These are phyloP conservation scores for Capsaspora owczarzaki DNA, from an alignment of 78 protist species.

Conservation along the genomic window DNA sequence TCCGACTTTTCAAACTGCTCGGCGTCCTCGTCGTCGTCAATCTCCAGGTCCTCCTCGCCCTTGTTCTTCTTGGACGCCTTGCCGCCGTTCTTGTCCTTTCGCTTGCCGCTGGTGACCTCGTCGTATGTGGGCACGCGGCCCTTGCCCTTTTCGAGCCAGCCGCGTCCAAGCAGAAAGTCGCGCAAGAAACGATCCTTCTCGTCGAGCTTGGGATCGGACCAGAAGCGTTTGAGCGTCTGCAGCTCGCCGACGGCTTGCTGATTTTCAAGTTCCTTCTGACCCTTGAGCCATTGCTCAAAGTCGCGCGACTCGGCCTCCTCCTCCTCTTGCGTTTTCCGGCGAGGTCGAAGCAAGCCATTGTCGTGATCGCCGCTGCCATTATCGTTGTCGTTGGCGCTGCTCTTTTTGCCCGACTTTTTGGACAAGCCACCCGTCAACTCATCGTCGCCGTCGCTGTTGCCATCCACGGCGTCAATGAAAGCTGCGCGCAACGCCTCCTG, in stretches of 20 bases:
- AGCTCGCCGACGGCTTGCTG: conserved; percentile 1
- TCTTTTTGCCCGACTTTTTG: too few species aligned
- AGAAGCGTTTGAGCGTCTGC: conserved; percentile 17
- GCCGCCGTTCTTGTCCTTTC: not conserved
- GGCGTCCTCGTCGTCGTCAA: not conserved
- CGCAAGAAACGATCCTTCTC: conserved; percentile 28
- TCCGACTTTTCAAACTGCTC: conserved; percentile 5
- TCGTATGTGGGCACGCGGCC: not conserved
- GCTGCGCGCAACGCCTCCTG: not conserved
- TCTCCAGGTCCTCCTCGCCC: too few species aligned
- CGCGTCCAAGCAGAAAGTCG: not conserved
- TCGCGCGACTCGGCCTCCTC: not conserved
- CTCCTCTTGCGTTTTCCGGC: not conserved
- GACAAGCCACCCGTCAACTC: too few species aligned
- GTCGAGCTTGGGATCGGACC: conserved; percentile 14
- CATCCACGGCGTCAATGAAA: not conserved
- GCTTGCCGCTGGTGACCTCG: not conserved
- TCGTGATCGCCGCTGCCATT: not conserved
- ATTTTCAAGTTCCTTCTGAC: not conserved
- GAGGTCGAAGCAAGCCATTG: not conserved
- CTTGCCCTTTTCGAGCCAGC: not conserved
- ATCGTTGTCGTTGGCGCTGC: too few species aligned
- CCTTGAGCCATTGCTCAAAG: not conserved
- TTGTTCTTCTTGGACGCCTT: too few species aligned
- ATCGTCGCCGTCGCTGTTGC: not conserved